Evolutionary conservation across 2,329 filamentous ascomycete species (phyloP).

Genomic region (Sporothrix curviconia): DNA sequence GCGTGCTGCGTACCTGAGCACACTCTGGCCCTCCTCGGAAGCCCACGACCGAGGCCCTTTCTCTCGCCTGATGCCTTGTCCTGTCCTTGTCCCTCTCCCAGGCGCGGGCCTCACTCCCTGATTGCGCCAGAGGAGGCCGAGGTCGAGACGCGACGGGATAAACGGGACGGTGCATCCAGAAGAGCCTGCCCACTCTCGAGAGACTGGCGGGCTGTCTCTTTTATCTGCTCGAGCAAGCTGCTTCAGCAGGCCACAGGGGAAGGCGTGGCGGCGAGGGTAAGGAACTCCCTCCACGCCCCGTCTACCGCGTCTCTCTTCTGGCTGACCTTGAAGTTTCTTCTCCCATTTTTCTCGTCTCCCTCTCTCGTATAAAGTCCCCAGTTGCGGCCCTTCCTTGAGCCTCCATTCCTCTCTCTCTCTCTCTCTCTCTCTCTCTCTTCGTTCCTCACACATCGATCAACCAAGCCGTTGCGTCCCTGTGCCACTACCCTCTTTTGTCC

Average conservation of each 20-base stretch:
- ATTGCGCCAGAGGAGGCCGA: constrained; percentile 22
- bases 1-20: neutral
- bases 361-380: neutral
- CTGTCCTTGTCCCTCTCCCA: constrained; percentile 9
- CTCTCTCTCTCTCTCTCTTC: neutral
- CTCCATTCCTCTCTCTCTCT: neutral
- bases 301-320: neutral
- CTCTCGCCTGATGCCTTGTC: neutral
- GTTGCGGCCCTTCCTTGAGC: neutral
- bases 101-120: constrained; percentile 30
- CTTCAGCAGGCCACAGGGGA: too few relatives aligned
- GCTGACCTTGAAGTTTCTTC: too few relatives aligned
- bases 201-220: neutral
- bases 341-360: too few relatives aligned
- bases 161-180: constrained; percentile 4
- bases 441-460: constrained; percentile 6
- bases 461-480: constrained; percentile 2
- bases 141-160: constrained; percentile 2
- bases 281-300: neutral
- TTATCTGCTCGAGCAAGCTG: neutral
- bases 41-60: constrained; percentile 22
- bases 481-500: constrained; percentile 1
- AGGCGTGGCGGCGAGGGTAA: too few relatives aligned
- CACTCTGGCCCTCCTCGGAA: constrained; percentile 27
- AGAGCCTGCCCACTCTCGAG: neutral